Percentiles rank a stretch among this genome's conserved stretches.
These are phyloP conservation scores for Eucalyptus viminalis DNA, from an alignment of 345 rosid genomes.

Conservation along the genomic window DNA sequence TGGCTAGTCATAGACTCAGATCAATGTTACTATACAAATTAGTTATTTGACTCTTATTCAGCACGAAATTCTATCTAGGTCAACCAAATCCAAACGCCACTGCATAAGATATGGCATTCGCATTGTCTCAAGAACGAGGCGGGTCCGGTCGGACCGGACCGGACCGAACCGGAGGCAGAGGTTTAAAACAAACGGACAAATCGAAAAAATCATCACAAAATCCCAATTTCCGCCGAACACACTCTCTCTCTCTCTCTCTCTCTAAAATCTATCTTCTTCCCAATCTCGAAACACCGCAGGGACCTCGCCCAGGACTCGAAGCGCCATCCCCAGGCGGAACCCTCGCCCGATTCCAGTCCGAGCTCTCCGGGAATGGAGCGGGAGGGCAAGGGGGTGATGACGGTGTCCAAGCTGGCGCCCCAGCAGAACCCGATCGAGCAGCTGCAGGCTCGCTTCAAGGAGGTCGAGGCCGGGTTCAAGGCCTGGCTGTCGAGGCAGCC, in stretches of 20 bases:
- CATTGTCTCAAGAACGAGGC: not conserved
- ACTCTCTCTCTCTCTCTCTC: not conserved
- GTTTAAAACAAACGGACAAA: not conserved
- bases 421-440: conserved; percentile 48
- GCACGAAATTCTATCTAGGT: not conserved
- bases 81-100: not conserved
- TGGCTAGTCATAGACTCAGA: not conserved
- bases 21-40: not conserved
- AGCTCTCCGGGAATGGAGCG: conserved; percentile 21
- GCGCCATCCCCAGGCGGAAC: not conserved
- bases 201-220: not conserved
- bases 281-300: not conserved
- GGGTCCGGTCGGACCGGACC: not conserved
- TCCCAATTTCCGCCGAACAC: not conserved
- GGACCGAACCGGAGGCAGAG: not conserved
- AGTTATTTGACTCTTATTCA: not conserved
- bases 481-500: conserved; percentile 73
- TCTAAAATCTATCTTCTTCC: not conserved
- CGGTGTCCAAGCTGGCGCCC: conserved; percentile 17
- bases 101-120: not conserved
- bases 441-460: conserved; percentile 45
- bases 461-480: conserved; percentile 52
- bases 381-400: conserved; percentile 21
- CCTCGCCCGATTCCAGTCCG: not conserved
- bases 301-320: not conserved